Conservation (phyloP, 805 yeast genomes). For the Maudiozyma bulderi region DNA sequence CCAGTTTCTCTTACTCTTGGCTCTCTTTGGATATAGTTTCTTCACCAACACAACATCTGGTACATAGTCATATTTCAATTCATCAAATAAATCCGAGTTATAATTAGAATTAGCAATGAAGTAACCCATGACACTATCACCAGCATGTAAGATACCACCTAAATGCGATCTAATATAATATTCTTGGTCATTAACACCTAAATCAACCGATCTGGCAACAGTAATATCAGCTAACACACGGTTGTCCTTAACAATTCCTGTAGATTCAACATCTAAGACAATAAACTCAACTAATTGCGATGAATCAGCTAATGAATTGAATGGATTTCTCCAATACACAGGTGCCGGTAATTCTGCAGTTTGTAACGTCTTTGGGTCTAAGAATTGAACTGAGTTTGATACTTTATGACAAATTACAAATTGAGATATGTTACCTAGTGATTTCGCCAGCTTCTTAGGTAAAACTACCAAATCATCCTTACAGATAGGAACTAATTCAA, state of each 20-base stretch:
- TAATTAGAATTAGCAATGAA: conserved; percentile 77
- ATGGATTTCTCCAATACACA: conserved; percentile 77
- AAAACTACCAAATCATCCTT: conserved; percentile 90
- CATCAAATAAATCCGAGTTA: conserved; percentile 81
- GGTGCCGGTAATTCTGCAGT: conserved; percentile 62
- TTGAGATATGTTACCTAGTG: conserved; percentile 73
- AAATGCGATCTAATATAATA: conserved; percentile 83
- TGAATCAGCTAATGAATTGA: conserved; percentile 64
- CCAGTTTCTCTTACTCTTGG: conserved; percentile 72
- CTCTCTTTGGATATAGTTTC: conserved; percentile 74
- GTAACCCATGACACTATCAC: conserved; percentile 94
- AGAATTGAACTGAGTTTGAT: conserved; percentile 72
- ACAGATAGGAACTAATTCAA: conserved; percentile 93
- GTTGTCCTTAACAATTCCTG: conserved; percentile 68
- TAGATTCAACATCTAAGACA: conserved; percentile 87
- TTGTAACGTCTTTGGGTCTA: conserved; percentile 77
- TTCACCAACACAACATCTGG: conserved; percentile 86
- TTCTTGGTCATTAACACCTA: conserved; percentile 77
- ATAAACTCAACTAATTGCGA: conserved; percentile 76
- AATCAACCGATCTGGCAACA: conserved; percentile 81
- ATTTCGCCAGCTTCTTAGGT: conserved; percentile 77
- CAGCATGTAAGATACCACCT: conserved; percentile 92
- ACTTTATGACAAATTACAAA: conserved; percentile 78
- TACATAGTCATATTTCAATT: conserved; percentile 46
- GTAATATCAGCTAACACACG: conserved; percentile 82